Percentiles rank a stretch among this genome's conserved stretches.
phyloP scores from a whole-genome alignment of 2,329 filamentous ascomycete genomes.

The Colletotrichum higginsianum region DNA sequence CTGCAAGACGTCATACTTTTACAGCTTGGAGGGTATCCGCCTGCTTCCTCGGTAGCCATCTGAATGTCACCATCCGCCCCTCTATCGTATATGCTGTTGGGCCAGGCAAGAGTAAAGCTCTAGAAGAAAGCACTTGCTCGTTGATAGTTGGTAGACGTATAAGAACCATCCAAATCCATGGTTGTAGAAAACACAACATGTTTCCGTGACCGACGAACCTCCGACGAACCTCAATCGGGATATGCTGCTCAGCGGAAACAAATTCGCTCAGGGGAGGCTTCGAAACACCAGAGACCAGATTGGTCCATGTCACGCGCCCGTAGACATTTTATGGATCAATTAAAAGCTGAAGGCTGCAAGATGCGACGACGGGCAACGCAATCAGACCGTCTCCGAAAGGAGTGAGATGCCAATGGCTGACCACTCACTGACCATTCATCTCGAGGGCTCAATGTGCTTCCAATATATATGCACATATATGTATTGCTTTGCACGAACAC shows the following conservation, averaged over 20 bases:
- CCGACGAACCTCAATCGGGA: conserved; percentile 5
- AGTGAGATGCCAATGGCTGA: too few species aligned
- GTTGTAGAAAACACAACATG: background rate
- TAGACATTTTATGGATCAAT: background rate
- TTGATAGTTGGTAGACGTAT: background rate
- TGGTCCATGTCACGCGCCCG: background rate
- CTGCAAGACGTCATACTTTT: background rate
- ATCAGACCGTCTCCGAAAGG: background rate
- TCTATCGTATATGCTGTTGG: too few species aligned
- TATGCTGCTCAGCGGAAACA: background rate
- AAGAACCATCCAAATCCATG: background rate
- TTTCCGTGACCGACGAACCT: background rate
- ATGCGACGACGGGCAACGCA: background rate
- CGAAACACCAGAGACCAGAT: background rate
- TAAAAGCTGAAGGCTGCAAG: background rate
- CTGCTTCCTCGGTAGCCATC: background rate
- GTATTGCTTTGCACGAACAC: background rate
- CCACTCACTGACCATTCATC: too few species aligned
- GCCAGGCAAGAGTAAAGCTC: background rate
- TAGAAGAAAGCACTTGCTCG: background rate
- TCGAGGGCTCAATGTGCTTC: background rate
- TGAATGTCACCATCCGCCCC: too few species aligned
- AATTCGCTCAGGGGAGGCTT: background rate
- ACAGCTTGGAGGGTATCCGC: background rate
- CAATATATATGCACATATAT: background rate